Conservation (phyloP, 148 eudicot genomes). For the Nepenthes gracilis region DNA sequence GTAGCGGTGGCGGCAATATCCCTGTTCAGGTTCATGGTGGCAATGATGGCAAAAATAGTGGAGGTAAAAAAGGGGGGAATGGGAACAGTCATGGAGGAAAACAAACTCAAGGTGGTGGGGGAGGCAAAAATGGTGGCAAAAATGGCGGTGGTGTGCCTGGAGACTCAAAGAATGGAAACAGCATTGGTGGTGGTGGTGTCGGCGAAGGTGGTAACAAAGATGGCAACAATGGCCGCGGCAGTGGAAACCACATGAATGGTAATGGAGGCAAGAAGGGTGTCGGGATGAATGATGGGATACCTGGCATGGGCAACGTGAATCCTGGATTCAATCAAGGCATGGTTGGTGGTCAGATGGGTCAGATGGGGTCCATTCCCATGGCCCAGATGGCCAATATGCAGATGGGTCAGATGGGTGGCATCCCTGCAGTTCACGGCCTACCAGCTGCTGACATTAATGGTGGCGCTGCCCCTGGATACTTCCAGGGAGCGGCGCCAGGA, state of each 20-base stretch:
- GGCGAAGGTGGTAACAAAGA: conserved; percentile 17
- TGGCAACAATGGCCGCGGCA: background rate
- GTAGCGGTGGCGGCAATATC: conserved; percentile 26
- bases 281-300: conserved; percentile 35
- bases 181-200: conserved; percentile 9
- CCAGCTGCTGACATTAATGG: conserved; percentile 34
- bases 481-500: conserved; percentile 43
- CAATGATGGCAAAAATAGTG: conserved; percentile 21
- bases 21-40: conserved; percentile 26
- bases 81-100: conserved; percentile 20
- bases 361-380: conserved; percentile 33
- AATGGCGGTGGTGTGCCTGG: conserved; percentile 1
- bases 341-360: conserved; percentile 36
- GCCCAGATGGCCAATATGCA: conserved; percentile 59
- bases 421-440: conserved; percentile 62
- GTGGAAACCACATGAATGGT: background rate
- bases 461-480: conserved; percentile 23
- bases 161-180: background rate
- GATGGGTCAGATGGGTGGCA: conserved; percentile 48
- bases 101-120: conserved; percentile 37
- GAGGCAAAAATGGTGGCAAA: conserved; percentile 28
- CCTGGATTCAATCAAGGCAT: conserved; percentile 23
- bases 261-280: conserved; percentile 31
- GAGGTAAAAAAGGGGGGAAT: conserved; percentile 19
- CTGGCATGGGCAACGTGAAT: conserved; percentile 45